Base-by-base conservation (phyloP, 1,284 basidiomycete genomes). In the Tylopilus sp. region DNA sequence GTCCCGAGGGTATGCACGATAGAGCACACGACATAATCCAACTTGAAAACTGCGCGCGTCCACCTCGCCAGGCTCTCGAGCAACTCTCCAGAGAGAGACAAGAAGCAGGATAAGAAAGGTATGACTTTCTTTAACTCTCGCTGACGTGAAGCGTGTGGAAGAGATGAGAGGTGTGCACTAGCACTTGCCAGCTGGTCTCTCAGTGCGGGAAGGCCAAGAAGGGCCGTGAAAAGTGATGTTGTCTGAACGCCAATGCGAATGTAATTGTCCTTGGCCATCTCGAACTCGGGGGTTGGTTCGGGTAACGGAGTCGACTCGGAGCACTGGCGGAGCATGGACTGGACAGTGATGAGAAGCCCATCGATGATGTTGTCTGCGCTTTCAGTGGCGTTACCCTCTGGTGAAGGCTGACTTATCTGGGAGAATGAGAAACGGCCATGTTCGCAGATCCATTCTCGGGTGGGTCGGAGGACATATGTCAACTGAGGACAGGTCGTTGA, bases 21-120 rank as follows among this genome's bases (percentile, higher is more conserved):
- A 35, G 90, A 89, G 73, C 89, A 92, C 42, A 96, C 81, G 48
- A 97, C 86, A 74, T 91, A 93, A 72, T 89, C 86, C 68, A 99
- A 85, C 81, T 98, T 98, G 85, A 96, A 92, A 19, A 95, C 79
- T 13, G 92, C 83, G 74, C 90, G 89, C n/a, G 89, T 89, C 91
- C 91, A 94, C 68, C 86, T 79, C 48, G 84, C 82, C 58, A 89
- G 87, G 56, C 83, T 80, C 10, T 78, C 73, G 29, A 95, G 80
- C 57, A 91, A 86, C 34, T 87, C 83, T 53, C 84, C 78, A 23
- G 85, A 83, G 33, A 93, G 81, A 25, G 79, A 73, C 12, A 85
- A 70, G 76, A 92, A 94, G 37, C 80, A 76, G 13, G 86, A 79
- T 27, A 94, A 77, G 85, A 95, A 95, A 3, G 93, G 92, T 19